A percentile compares a stretch with the other conserved stretches of the same genome.
phyloP scores from a whole-genome alignment of 2,329 filamentous ascomycete genomes.

The Penicillium sp. region DNA sequence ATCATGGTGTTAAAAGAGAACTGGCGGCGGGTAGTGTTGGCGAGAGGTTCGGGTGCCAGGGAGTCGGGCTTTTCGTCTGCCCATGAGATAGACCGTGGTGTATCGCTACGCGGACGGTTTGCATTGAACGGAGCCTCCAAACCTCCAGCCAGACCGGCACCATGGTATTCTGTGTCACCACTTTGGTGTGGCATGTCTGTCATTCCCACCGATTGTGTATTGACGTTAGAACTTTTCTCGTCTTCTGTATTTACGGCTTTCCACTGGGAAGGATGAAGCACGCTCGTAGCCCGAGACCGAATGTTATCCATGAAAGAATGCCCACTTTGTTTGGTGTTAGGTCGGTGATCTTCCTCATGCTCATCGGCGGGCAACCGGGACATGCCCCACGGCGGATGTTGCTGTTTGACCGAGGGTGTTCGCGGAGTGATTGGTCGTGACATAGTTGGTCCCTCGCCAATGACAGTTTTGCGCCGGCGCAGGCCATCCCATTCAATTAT shows the following conservation, averaged over 20 bases:
- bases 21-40: conserved; percentile 66
- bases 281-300: conserved; percentile 40
- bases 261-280: conserved; percentile 39
- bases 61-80: conserved; percentile 30
- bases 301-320: conserved; percentile 42
- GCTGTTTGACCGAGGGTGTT: conserved; percentile 45
- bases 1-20: conserved; percentile 94
- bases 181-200: conserved; percentile 59
- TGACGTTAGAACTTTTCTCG: conserved; percentile 40
- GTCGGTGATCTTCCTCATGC: conserved; percentile 45
- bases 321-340: conserved; percentile 31
- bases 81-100: conserved; percentile 43
- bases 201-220: conserved; percentile 62
- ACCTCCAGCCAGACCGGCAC: conserved; percentile 18
- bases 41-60: conserved; percentile 29
- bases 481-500: conserved; percentile 90
- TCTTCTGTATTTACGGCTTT: conserved; percentile 35
- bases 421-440: conserved; percentile 43
- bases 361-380: conserved; percentile 73
- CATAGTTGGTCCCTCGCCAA: conserved; percentile 47
- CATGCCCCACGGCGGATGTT: conserved; percentile 83
- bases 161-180: conserved; percentile 46
- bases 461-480: conserved; percentile 66
- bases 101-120: conserved; percentile 32
- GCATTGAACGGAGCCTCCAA: conserved; percentile 27